Percentiles rank a stretch among this genome's conserved stretches.
Evolutionary conservation across 1,284 basidiomycete genomes (phyloP).

Genomic region (Sanghuangporus sanghuang): DNA sequence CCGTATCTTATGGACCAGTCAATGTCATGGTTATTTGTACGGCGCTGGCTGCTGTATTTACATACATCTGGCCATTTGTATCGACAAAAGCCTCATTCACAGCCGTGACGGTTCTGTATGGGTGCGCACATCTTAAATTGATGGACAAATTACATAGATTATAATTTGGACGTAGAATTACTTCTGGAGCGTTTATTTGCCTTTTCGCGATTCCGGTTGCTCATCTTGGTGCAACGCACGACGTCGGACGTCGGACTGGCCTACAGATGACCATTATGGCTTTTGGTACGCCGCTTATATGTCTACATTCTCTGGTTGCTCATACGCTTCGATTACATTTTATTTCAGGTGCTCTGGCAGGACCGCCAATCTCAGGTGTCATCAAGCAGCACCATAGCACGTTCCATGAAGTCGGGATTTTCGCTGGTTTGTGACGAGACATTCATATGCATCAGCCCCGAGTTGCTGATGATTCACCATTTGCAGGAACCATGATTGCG

Average conservation of each 20-base stretch:
- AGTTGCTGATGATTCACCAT: background rate
- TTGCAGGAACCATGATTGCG: conserved; percentile 1
- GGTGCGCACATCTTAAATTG: conserved; percentile 8
- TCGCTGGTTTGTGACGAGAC: background rate
- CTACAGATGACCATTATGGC: conserved; percentile 26
- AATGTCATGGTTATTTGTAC: conserved; percentile 28
- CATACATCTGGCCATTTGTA: conserved; percentile 28
- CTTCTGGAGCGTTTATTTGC: conserved; percentile 22
- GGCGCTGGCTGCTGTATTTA: conserved; percentile 26
- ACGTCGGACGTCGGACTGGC: conserved; percentile 26
- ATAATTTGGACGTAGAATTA: conserved; percentile 4
- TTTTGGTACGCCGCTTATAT: conserved; percentile 5
- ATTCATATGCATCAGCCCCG: background rate
- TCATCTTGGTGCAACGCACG: conserved; percentile 23
- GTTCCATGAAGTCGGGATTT: background rate
- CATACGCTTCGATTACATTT: background rate
- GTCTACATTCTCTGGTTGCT: background rate
- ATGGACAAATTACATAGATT: background rate
- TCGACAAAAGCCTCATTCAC: conserved; percentile 20
- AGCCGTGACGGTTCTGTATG: conserved; percentile 25
- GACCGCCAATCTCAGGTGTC: conserved; percentile 3
- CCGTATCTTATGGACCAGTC: conserved; percentile 26
- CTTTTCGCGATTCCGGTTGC: conserved; percentile 23
- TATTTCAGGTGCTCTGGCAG: conserved; percentile 1
- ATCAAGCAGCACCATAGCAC: background rate